These are phyloP conservation scores for Acorus gramineus DNA, from an alignment of 106 monocot species.

Conservation along the genomic window DNA sequence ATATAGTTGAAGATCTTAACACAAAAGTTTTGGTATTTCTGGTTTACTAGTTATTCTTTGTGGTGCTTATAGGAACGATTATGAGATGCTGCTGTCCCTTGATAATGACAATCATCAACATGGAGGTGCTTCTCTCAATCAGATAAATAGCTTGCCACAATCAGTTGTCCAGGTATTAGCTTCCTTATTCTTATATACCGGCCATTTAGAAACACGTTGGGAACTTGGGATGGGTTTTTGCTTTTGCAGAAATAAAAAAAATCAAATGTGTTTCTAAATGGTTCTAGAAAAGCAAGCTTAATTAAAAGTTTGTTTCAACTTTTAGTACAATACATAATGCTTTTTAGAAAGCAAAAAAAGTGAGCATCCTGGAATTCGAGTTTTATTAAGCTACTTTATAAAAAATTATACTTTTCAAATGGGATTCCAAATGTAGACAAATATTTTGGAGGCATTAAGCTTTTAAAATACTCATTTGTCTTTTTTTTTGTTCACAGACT, in stretches of 20 bases:
- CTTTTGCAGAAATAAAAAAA: neutral
- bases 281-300: neutral
- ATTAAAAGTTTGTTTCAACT: no score
- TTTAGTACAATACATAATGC: no score
- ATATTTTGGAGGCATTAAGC: no score
- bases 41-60: neutral
- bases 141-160: constrained; percentile 71
- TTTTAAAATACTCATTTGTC: neutral
- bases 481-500: neutral
- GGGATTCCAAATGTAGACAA: no score
- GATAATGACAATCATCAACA: constrained; percentile 54
- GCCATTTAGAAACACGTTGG: neutral
- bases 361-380: no score
- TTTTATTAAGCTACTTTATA: no score
- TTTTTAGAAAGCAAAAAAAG: no score
- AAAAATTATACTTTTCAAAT: no score
- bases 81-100: constrained; percentile 51
- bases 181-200: neutral
- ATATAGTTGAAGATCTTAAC: neutral
- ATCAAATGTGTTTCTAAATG: neutral
- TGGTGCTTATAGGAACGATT: constrained; percentile 37
- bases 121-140: constrained; percentile 45
- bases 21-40: neutral
- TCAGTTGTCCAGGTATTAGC: constrained; percentile 54
- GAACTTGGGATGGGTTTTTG: neutral